These are phyloP conservation scores for Chaetomiaceae sp. DNA, from an alignment of 2,329 filamentous ascomycete species.

Conservation along the genomic window DNA sequence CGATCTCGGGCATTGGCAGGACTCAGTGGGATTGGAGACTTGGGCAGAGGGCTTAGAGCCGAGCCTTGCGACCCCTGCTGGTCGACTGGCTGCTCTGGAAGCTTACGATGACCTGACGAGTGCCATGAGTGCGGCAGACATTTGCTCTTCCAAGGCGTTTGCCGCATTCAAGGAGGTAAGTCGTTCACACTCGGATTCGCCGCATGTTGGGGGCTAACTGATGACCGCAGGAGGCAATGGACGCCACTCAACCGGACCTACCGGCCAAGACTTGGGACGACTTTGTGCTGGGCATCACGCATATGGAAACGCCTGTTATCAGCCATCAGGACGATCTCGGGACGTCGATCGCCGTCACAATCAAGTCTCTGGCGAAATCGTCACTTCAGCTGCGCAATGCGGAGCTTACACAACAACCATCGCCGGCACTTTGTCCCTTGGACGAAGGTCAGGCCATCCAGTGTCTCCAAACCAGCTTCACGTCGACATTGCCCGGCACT, in stretches of 20 bases:
- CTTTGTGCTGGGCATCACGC: slow-evolving; percentile 43
- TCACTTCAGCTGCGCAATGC: slow-evolving; percentile 27
- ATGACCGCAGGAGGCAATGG: slow-evolving; percentile 45
- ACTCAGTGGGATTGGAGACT: slow-evolving; percentile 35
- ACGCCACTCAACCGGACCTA: slow-evolving; percentile 59
- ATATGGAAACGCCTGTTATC: slow-evolving; percentile 44
- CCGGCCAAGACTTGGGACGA: slow-evolving; percentile 45
- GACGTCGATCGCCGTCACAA: slow-evolving; percentile 30
- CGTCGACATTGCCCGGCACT: slow-evolving; percentile 22
- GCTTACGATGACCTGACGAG: slow-evolving; percentile 53
- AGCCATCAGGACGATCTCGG: slow-evolving; percentile 32
- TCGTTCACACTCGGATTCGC: neutral
- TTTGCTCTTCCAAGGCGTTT: slow-evolving; percentile 49
- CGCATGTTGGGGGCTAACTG: slow-evolving; percentile 11
- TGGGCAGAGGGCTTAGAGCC: slow-evolving; percentile 35
- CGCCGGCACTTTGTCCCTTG: slow-evolving; percentile 27
- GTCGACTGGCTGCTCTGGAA: slow-evolving; percentile 39
- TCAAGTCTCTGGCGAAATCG: slow-evolving; percentile 33
- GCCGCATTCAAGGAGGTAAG: slow-evolving; percentile 37
- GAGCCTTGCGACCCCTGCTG: slow-evolving; percentile 4
- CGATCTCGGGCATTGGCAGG: slow-evolving; percentile 56
- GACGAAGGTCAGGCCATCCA: slow-evolving; percentile 34
- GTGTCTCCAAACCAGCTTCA: slow-evolving; percentile 38
- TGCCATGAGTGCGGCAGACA: slow-evolving; percentile 61
- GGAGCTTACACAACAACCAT: neutral